phyloP scores from a whole-genome alignment of 148 eudicot species.

The Diospyros lotus region DNA sequence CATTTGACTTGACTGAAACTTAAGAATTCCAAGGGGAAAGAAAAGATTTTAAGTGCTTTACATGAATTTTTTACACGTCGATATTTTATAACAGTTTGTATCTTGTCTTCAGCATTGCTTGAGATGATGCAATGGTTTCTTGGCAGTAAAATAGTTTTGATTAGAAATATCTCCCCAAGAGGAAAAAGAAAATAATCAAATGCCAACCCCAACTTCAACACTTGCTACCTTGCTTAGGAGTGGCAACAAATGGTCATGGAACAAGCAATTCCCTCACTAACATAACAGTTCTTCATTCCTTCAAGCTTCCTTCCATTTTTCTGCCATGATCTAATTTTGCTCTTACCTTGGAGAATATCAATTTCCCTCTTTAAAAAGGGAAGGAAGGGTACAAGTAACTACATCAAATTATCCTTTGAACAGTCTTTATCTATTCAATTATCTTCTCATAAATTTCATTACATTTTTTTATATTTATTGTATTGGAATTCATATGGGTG shows the following conservation, averaged over 20 bases:
- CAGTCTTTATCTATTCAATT: too few relatives aligned
- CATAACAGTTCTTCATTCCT: background rate
- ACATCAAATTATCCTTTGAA: too few relatives aligned
- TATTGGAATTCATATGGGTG: too few relatives aligned
- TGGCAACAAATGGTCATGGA: background rate
- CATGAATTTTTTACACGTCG: background rate
- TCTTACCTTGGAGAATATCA: too few relatives aligned
- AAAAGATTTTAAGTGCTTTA: background rate
- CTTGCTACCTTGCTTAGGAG: background rate
- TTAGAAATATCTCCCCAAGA: background rate
- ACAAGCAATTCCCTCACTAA: too few relatives aligned
- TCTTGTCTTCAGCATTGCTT: background rate
- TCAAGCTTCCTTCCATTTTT: background rate
- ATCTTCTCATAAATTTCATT: too few relatives aligned
- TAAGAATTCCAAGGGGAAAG: background rate
- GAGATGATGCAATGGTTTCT: background rate
- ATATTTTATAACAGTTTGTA: background rate
- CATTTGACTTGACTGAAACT: background rate
- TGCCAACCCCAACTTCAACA: background rate
- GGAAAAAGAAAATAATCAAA: background rate
- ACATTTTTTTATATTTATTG: too few relatives aligned
- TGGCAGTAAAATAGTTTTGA: background rate
- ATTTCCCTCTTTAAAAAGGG: too few relatives aligned
- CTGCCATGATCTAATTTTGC: too few relatives aligned
- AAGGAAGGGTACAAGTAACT: too few relatives aligned